phyloP scores from a whole-genome alignment of 345 rosid genomes.

The Eucalyptus cladocalyx region DNA sequence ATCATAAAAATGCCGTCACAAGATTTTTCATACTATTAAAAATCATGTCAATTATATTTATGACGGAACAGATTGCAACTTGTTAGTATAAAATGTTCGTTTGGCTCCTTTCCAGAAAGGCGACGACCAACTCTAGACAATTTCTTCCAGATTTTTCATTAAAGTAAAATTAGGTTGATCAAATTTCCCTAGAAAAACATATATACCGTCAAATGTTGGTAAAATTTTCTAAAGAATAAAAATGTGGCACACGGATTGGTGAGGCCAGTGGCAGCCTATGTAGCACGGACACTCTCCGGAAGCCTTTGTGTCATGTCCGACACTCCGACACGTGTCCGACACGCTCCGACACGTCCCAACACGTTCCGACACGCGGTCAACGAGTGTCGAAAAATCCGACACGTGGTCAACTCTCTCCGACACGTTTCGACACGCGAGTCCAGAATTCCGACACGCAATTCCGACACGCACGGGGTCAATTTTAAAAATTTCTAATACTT shows the following conservation, averaged over 20 bases:
- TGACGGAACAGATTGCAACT: background rate
- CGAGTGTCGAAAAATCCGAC: no score
- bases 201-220: background rate
- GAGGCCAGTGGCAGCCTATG: background rate
- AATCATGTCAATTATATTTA: background rate
- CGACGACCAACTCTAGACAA: background rate
- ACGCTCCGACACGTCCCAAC: no score
- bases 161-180: background rate
- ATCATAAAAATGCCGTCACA: background rate
- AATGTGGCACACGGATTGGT: background rate
- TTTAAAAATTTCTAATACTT: no score
- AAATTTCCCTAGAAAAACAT: background rate
- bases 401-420: no score
- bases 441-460: no score
- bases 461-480: no score
- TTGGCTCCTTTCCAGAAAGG: background rate
- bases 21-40: background rate
- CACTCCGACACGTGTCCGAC: no score
- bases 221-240: background rate
- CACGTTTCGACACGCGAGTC: no score
- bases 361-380: no score
- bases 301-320: no score
- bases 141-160: no score
- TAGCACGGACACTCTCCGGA: no score
- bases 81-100: background rate